Percentiles rank a stretch among this genome's conserved stretches.
phyloP scores from a whole-genome alignment of 139 green algal species.

The Zygnema circumcarinatum region DNA sequence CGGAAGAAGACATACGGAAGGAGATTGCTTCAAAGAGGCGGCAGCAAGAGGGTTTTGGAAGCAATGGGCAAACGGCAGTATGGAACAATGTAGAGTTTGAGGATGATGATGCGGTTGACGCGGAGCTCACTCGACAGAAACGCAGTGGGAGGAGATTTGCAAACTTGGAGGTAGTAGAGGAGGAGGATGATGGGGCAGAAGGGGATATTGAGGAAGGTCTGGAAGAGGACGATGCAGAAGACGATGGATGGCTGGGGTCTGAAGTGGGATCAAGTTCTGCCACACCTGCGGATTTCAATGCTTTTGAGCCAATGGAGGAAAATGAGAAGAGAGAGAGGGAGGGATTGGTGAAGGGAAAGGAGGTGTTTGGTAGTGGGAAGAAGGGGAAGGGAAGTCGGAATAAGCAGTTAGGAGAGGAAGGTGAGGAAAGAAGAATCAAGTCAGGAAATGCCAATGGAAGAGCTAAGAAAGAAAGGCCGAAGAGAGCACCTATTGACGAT shows the following conservation, averaged over 20 bases:
- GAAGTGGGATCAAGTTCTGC: constrained; percentile 1
- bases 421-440: neutral
- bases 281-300: neutral
- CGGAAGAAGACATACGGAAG: neutral
- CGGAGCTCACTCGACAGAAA: neutral
- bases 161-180: neutral
- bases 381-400: neutral
- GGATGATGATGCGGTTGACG: neutral
- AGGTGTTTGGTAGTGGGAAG: neutral
- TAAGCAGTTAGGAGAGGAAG: neutral
- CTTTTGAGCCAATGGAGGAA: neutral
- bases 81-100: neutral
- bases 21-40: neutral
- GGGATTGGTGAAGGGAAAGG: constrained; percentile 3
- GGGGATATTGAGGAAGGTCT: neutral
- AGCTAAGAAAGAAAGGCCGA: neutral
- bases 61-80: neutral
- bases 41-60: neutral
- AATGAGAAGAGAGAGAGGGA: neutral
- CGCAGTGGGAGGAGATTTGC: neutral
- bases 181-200: neutral
- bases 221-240: constrained; percentile 10
- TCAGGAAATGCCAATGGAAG: neutral
- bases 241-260: neutral
- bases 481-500: no score